These are phyloP conservation scores for Trichophyton equinum DNA, from an alignment of 2,329 filamentous ascomycete species.

Conservation along the genomic window DNA sequence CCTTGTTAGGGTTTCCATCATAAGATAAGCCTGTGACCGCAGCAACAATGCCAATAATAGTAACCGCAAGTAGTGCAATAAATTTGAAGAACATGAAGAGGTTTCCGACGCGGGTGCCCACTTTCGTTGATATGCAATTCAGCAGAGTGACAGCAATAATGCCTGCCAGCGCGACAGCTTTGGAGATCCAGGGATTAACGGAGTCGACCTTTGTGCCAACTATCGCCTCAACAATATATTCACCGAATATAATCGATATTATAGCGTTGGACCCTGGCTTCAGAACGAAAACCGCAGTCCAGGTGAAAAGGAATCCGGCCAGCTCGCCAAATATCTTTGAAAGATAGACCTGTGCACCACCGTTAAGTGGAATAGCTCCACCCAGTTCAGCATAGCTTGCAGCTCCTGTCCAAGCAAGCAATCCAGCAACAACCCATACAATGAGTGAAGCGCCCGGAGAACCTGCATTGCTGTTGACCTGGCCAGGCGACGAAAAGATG, in stretches of 20 bases:
- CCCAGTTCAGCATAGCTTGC: conserved; percentile 92
- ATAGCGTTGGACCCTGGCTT: conserved; percentile 92
- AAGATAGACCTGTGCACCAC: conserved; percentile 84
- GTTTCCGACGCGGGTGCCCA: conserved; percentile 79
- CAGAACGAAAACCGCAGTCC: conserved; percentile 85
- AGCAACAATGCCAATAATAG: conserved; percentile 77
- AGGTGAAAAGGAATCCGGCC: conserved; percentile 86
- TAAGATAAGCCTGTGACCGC: conserved; percentile 73
- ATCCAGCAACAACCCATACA: conserved; percentile 83
- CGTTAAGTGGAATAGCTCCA: conserved; percentile 89
- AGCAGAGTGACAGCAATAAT: conserved; percentile 65
- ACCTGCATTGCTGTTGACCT: conserved; percentile 82
- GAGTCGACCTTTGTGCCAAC: conserved; percentile 76
- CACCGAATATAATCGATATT: conserved; percentile 93
- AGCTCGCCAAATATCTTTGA: conserved; percentile 94
- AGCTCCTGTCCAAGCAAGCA: conserved; percentile 90
- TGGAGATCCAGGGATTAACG: conserved; percentile 78
- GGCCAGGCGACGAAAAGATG: conserved; percentile 88
- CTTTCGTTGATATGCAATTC: conserved; percentile 81
- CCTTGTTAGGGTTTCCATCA: conserved; percentile 59
- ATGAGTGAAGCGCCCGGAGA: conserved; percentile 81
- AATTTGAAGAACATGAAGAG: conserved; percentile 97
- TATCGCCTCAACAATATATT: conserved; percentile 82
- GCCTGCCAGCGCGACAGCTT: conserved; percentile 67
- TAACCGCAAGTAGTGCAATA: conserved; percentile 72